Evolutionary conservation across 176 grass and related monocot species (phyloP).

Genomic region (Triticum urartu): DNA sequence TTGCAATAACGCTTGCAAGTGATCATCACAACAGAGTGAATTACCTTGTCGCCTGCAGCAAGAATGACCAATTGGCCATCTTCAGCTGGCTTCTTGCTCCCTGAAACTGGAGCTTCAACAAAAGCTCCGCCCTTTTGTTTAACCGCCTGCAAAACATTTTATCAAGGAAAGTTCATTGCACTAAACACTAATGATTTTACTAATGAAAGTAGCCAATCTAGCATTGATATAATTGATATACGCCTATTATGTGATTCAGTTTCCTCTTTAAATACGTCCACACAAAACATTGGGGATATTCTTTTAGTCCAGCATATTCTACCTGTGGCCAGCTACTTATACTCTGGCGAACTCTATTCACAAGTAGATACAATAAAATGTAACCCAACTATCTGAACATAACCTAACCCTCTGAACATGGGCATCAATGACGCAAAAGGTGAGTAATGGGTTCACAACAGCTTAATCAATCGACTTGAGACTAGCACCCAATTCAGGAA

Average conservation of each 20-base stretch:
- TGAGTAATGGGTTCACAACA: background rate
- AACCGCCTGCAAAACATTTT: constrained; percentile 59
- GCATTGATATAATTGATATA: too few species aligned
- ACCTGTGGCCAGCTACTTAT: background rate
- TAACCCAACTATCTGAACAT: background rate
- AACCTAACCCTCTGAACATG: background rate
- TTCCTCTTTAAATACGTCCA: too few species aligned
- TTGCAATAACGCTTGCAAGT: background rate
- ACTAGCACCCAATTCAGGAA: background rate
- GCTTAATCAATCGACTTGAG: background rate
- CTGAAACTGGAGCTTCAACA: constrained; percentile 95
- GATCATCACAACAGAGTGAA: background rate
- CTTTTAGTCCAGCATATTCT: background rate
- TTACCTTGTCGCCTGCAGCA: constrained; percentile 96
- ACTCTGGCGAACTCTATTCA: background rate
- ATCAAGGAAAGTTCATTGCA: background rate
- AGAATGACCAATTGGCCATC: constrained; percentile 98
- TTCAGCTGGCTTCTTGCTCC: constrained; percentile 99
- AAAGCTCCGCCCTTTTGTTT: constrained; percentile 76
- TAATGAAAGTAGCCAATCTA: background rate
- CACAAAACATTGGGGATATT: too few species aligned
- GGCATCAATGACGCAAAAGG: background rate
- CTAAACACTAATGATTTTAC: background rate
- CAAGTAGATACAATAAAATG: background rate
- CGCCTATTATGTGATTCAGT: too few species aligned